These are phyloP conservation scores for Elsinoe australis DNA, from an alignment of 2,329 filamentous ascomycete species.

Conservation along the genomic window DNA sequence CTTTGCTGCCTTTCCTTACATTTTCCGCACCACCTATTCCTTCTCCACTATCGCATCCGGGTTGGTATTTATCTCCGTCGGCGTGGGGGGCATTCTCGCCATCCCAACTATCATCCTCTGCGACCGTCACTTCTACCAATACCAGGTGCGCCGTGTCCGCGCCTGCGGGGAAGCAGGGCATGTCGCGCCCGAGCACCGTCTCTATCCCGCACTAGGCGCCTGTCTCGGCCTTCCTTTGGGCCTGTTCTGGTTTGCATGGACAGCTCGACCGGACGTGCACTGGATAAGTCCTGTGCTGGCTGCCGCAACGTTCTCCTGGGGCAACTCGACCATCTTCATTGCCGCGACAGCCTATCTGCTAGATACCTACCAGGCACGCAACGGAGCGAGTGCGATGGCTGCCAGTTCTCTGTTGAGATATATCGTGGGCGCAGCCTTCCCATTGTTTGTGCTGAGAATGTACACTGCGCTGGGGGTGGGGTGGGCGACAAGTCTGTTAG, in stretches of 20 bases:
- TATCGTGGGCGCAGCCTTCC: conserved; percentile 28
- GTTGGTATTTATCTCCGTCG: conserved; percentile 25
- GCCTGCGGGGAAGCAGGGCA: neutral
- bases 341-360: conserved; percentile 37
- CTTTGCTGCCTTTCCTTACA: conserved; percentile 29
- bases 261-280: conserved; percentile 9
- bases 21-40: conserved; percentile 23
- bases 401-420: conserved; percentile 31
- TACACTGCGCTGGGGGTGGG: conserved; percentile 24
- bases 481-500: conserved; percentile 33
- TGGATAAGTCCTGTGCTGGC: conserved; percentile 24
- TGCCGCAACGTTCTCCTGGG: conserved; percentile 21
- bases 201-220: conserved; percentile 11
- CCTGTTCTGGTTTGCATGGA: conserved; percentile 21
- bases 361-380: conserved; percentile 30
- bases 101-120: neutral
- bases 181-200: conserved; percentile 14
- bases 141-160: neutral
- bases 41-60: conserved; percentile 21
- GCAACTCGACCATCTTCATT: conserved; percentile 26
- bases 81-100: conserved; percentile 19
- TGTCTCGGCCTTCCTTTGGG: conserved; percentile 15
- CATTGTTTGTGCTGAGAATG: conserved; percentile 30
- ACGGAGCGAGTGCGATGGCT: conserved; percentile 30
- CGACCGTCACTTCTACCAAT: conserved; percentile 3